phyloP scores from a whole-genome alignment of 1,139 yeast species.

The Yamadazyma friedrichii region DNA sequence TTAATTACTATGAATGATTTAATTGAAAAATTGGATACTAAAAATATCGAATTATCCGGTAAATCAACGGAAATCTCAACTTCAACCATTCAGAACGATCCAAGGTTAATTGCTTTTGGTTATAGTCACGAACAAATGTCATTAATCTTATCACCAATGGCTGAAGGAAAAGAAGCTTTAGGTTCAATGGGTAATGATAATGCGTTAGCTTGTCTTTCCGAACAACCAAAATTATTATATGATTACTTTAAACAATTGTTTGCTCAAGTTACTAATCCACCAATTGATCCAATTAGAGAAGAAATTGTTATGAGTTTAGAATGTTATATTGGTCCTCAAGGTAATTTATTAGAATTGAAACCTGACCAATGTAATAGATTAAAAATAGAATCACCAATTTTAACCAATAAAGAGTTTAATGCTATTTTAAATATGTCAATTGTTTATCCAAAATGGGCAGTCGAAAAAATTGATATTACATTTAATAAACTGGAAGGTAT shows the following conservation, averaged over 20 bases:
- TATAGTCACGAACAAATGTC: conserved; percentile 91
- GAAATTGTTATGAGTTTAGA: conserved; percentile 95
- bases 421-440: conserved; percentile 71
- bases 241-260: conserved; percentile 95
- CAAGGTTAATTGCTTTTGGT: conserved; percentile 83
- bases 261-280: conserved; percentile 98
- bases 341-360: conserved; percentile 89
- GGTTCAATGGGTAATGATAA: conserved; percentile 99
- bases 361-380: conserved; percentile 90
- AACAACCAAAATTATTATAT: conserved; percentile 85
- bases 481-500: conserved; percentile 80
- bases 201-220: conserved; percentile 93
- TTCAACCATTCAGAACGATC: conserved; percentile 69
- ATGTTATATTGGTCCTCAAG: conserved; percentile 97
- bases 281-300: conserved; percentile 97
- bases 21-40: conserved; percentile 45
- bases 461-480: conserved; percentile 83
- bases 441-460: conserved; percentile 86
- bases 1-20: conserved; percentile 81
- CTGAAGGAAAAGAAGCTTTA: conserved; percentile 89
- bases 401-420: conserved; percentile 67
- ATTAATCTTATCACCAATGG: conserved; percentile 89
- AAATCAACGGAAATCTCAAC: conserved; percentile 18
- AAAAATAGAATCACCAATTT: conserved; percentile 77
- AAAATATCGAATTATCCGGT: conserved; percentile 29